Base-by-base conservation (phyloP, 306 rosid genomes). In the Abrus pulchellus region DNA sequence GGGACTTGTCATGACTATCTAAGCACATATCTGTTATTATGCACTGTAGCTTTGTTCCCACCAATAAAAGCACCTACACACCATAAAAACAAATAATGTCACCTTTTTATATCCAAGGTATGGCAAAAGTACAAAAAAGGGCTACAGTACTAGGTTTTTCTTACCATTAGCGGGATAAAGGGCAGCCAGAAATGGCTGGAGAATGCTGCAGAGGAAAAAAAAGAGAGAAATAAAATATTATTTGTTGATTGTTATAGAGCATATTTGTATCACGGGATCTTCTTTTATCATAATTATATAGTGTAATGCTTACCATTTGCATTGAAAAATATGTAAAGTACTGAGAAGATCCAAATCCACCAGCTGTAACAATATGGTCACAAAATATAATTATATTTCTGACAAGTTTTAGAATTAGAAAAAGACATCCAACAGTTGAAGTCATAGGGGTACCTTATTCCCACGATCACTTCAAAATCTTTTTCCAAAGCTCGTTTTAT, bases 41-140 rank as follows among this genome's bases (percentile, higher is more conserved):
- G 47, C 85, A 73, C 33, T 90, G 88, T 4, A 92, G 84, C 87
- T 92, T 90, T 74, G 92, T 92, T 72, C 94, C 94, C 52, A 92
- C 91, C 47, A 88, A 57, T 72, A 88, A 77, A 13, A 90, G 55
- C 85, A 87, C 78, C 91, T 87, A 75, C 80, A 83, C 27, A 77
- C 14, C 54, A 75, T 55, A 38, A 14, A 32, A 68, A 5, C 5
- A 20, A 74, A 44, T 30, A 8, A 20, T 20, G 20, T 44, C 11
- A 41, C 29, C 45, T 38, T 6, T 20, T 2, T 11, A 1, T n/a
- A 57, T 72, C 66, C n/a, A 3, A 6, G 33, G 14, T 5, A 43
- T 60, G 47, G 1, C 32, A 43, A 29, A 57, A 44, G 32, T 56
- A 12, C 33, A 49, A 43, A 43, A 5, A 57, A 57, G 3, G 5